phyloP scores from a whole-genome alignment of 169 alveolate species.

The Cryptosporidium sp. region DNA sequence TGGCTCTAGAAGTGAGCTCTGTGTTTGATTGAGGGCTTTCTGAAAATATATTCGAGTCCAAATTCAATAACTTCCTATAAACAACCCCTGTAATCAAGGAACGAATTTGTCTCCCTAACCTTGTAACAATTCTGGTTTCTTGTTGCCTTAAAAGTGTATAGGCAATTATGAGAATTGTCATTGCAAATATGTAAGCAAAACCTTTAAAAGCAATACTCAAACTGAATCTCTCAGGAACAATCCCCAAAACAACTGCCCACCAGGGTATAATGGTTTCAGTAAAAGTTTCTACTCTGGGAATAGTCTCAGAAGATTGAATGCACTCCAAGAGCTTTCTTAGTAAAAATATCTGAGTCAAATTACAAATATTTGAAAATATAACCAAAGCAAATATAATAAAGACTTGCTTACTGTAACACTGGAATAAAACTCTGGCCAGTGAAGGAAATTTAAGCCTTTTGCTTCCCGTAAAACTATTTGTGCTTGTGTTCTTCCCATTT shows the following conservation, averaged over 20 bases:
- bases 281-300: background rate
- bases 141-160: slow-evolving; percentile 40
- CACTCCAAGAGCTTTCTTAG: slow-evolving; percentile 9
- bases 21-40: slow-evolving; percentile 6
- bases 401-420: slow-evolving; percentile 37
- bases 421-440: slow-evolving; percentile 9
- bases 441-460: slow-evolving; percentile 12
- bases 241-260: slow-evolving; percentile 47
- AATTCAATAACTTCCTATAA: slow-evolving; percentile 29
- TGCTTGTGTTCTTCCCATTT: background rate
- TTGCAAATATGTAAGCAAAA: background rate
- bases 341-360: slow-evolving; percentile 2
- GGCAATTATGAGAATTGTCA: slow-evolving; percentile 18
- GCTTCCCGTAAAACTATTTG: background rate
- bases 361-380: slow-evolving; percentile 16
- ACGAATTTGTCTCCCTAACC: slow-evolving; percentile 39
- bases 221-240: slow-evolving; percentile 32
- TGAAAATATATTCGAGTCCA: slow-evolving; percentile 38
- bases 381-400: slow-evolving; percentile 17
- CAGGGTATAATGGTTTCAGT: background rate
- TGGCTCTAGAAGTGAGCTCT: background rate
- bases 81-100: slow-evolving; percentile 42
- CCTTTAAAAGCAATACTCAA: slow-evolving; percentile 23
- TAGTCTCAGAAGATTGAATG: slow-evolving; percentile 19
- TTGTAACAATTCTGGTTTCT: slow-evolving; percentile 53